Evolutionary conservation across 805 yeast species (phyloP).

Genomic region (Spathaspora girioi): DNA sequence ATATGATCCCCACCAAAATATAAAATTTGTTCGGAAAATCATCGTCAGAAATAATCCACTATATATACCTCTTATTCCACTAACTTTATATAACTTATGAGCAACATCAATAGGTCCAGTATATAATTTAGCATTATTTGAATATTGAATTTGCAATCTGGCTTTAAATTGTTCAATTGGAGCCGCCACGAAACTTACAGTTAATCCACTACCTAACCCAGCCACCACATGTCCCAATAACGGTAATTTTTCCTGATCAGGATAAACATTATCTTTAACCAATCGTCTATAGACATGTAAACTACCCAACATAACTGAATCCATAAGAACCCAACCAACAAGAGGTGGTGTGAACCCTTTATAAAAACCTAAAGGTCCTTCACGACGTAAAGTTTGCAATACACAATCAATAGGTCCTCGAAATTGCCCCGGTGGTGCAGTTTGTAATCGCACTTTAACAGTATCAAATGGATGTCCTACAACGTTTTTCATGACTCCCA

Average conservation of each 20-base stretch:
- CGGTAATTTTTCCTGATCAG: constrained; percentile 62
- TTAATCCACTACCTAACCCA: constrained; percentile 82
- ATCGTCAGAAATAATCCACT: constrained; percentile 82
- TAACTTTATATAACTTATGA: constrained; percentile 49
- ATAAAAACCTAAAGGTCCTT: constrained; percentile 77
- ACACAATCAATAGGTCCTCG: constrained; percentile 83
- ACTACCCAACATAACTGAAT: constrained; percentile 85
- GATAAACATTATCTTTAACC: constrained; percentile 61
- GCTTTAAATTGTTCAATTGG: constrained; percentile 91
- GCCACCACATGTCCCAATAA: constrained; percentile 72
- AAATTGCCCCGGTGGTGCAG: constrained; percentile 57
- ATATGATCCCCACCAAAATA: constrained; percentile 94
- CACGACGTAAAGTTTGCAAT: constrained; percentile 62
- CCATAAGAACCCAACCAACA: constrained; percentile 93
- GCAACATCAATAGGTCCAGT: constrained; percentile 81
- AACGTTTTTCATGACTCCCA: constrained; percentile 81
- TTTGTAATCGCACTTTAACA: constrained; percentile 80
- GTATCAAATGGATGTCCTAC: constrained; percentile 96
- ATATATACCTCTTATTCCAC: constrained; percentile 72
- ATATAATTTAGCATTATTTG: constrained; percentile 62
- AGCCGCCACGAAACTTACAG: constrained; percentile 93
- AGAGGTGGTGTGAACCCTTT: constrained; percentile 92
- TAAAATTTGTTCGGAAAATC: constrained; percentile 81
- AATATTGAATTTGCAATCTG: constrained; percentile 85
- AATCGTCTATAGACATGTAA: constrained; percentile 71